Evolutionary conservation across 345 rosid genomes (phyloP).

Genomic region (Populus ilicifolia): DNA sequence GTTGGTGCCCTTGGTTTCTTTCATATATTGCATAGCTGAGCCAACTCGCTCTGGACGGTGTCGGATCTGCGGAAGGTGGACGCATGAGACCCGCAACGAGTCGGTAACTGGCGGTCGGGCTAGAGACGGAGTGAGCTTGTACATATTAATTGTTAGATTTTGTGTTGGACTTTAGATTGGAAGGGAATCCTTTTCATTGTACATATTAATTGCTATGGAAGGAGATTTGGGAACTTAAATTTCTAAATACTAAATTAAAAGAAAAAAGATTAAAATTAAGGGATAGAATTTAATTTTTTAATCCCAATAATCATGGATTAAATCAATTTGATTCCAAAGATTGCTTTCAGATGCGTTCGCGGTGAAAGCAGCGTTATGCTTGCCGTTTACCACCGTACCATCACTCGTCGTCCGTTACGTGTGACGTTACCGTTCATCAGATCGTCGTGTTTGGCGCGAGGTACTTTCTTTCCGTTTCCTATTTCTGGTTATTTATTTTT

Average conservation of each 20-base stretch:
- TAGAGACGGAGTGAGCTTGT: constrained; percentile 18
- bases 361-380: constrained; percentile 23
- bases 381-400: constrained; percentile 16
- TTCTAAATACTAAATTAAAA: background rate
- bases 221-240: constrained; percentile 31
- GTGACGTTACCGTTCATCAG: constrained; percentile 8
- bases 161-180: constrained; percentile 30
- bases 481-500: background rate
- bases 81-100: background rate
- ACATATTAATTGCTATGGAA: constrained; percentile 49
- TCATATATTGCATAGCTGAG: background rate
- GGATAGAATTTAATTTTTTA: background rate
- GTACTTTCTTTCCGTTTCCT: background rate
- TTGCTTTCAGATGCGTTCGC: background rate
- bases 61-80: background rate
- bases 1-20: constrained; percentile 10
- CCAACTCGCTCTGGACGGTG: background rate
- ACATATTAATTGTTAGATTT: constrained; percentile 16
- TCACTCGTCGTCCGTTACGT: constrained; percentile 17
- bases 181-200: constrained; percentile 35
- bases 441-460: constrained; percentile 10
- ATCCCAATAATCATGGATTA: background rate
- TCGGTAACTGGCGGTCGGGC: background rate
- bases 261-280: background rate
- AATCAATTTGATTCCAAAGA: background rate